A percentile compares a stretch with the other conserved stretches of the same genome.
Conservation (phyloP, 1,139 yeast genomes). For the Yamadazyma sp. region DNA sequence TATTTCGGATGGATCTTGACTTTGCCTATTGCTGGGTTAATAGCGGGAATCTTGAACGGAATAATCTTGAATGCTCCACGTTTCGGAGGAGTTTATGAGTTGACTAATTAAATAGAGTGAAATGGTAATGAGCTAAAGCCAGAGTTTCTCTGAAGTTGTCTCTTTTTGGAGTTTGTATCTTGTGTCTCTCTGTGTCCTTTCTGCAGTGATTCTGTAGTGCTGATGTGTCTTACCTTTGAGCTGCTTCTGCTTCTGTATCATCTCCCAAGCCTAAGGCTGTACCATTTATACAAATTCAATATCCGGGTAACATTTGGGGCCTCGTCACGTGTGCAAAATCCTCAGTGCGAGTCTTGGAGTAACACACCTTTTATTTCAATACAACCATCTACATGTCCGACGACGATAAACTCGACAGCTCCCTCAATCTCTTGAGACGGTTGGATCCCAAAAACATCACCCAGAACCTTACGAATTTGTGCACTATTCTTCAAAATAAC, state of each 20-base stretch:
- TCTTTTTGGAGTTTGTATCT: too few species aligned
- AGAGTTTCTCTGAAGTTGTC: too few species aligned
- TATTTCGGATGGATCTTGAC: constrained; percentile 75
- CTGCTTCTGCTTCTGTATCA: too few species aligned
- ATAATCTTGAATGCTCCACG: constrained; percentile 69
- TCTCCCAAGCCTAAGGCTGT: too few species aligned
- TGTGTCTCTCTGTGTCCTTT: too few species aligned
- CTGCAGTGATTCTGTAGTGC: too few species aligned
- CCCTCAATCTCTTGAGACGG: constrained; percentile 83
- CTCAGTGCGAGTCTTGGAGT: too few species aligned
- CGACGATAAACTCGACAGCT: constrained; percentile 79
- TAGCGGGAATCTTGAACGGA: constrained; percentile 67
- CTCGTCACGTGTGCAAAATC: too few species aligned
- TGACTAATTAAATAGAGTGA: constrained; percentile 5
- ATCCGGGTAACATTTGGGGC: too few species aligned
- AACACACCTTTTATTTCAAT: too few species aligned
- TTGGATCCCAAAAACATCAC: constrained; percentile 74
- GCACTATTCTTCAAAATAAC: constrained; percentile 64
- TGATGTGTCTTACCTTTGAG: too few species aligned
- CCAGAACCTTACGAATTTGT: constrained; percentile 62
- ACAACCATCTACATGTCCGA: constrained; percentile 18
- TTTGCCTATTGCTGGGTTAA: constrained; percentile 70
- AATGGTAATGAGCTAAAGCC: background rate
- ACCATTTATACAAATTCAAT: too few species aligned
- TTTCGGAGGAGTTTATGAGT: constrained; percentile 36